These are phyloP conservation scores for Dendrocalamus latiflorus DNA, from an alignment of 202 grass and related monocot genomes.

Conservation along the genomic window DNA sequence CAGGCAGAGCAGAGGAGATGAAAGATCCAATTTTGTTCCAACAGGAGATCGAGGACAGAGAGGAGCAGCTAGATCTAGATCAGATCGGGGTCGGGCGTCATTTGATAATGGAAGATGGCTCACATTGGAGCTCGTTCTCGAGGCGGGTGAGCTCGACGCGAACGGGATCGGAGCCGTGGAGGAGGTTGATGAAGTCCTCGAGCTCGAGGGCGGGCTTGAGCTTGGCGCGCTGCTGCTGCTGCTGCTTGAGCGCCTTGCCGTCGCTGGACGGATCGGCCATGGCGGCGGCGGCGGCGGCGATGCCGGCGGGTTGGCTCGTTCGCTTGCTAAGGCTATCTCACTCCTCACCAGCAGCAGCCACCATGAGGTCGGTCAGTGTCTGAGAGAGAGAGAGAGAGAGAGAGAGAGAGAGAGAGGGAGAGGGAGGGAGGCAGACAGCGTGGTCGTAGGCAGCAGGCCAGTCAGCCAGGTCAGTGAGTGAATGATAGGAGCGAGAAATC, in stretches of 20 bases:
- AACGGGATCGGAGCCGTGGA: slow-evolving; percentile 93
- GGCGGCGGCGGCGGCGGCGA: not conserved
- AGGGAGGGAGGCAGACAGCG: no score
- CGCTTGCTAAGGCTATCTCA: no score
- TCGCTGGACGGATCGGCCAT: slow-evolving; percentile 56
- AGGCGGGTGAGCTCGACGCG: slow-evolving; percentile 87
- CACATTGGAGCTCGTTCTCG: slow-evolving; percentile 94
- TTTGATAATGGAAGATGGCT: slow-evolving; percentile 3
- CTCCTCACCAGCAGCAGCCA: no score
- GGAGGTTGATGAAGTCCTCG: slow-evolving; percentile 97
- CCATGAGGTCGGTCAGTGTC: no score
- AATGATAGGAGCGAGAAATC: no score
- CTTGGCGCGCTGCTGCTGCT: slow-evolving; percentile 32
- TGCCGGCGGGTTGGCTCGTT: not conserved
- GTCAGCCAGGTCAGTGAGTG: no score
- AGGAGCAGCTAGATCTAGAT: not conserved
- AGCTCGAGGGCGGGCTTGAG: slow-evolving; percentile 76
- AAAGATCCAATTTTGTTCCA: not conserved
- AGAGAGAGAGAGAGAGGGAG: no score
- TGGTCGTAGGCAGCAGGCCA: no score
- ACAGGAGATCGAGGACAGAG: not conserved
- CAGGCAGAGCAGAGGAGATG: not conserved
- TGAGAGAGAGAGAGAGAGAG: no score
- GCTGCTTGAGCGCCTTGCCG: slow-evolving; percentile 28
- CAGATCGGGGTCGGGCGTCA: slow-evolving; percentile 22